phyloP scores from a whole-genome alignment of 352 stramenopile genomes.

The Pythium pyrilobum region DNA sequence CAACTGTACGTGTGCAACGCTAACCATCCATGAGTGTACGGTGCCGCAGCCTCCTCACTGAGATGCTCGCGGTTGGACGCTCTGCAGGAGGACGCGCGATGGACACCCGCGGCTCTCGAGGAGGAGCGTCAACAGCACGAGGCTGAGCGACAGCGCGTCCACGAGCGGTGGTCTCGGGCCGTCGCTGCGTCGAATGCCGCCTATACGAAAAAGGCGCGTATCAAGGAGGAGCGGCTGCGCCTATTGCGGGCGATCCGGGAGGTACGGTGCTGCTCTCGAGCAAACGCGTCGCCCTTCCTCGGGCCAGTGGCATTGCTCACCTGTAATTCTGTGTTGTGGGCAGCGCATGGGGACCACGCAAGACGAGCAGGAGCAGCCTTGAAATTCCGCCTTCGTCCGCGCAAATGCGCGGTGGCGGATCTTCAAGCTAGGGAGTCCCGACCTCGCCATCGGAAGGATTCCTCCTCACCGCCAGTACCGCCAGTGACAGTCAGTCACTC shows the following conservation, averaged over 20 bases:
- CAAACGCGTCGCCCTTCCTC: too few relatives aligned
- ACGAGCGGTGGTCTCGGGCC: slow-evolving; percentile 47
- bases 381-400: too few relatives aligned
- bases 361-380: not conserved
- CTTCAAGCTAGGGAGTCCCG: too few relatives aligned
- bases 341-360: too few relatives aligned
- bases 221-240: slow-evolving; percentile 43
- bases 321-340: too few relatives aligned
- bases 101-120: slow-evolving; percentile 42
- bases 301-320: too few relatives aligned
- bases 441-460: too few relatives aligned
- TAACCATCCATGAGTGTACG: not conserved
- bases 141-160: slow-evolving; percentile 44
- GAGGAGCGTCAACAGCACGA: slow-evolving; percentile 50
- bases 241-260: slow-evolving; percentile 54
- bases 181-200: slow-evolving; percentile 26
- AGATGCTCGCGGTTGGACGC: not conserved
- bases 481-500: too few relatives aligned
- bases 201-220: slow-evolving; percentile 43
- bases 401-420: too few relatives aligned
- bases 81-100: slow-evolving; percentile 28
- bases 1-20: slow-evolving; percentile 31
- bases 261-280: slow-evolving; percentile 22
- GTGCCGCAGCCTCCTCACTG: not conserved
- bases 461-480: too few relatives aligned